Evolutionary conservation across 352 stramenopile species (phyloP).

Genomic region (Hyaloperonospora arabidopsidis): DNA sequence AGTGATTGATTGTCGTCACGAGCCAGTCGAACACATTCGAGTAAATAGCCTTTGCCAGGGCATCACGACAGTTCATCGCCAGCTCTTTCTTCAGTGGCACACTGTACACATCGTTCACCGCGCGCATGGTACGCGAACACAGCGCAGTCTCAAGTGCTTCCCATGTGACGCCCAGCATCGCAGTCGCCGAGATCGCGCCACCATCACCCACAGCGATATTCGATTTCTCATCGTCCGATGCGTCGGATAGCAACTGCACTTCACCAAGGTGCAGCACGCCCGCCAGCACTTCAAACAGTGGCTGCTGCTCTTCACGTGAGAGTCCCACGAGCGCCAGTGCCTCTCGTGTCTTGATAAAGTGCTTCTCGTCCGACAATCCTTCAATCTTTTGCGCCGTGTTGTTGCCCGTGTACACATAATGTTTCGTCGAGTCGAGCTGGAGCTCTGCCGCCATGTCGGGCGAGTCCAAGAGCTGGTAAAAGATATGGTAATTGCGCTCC

Average conservation of each 20-base stretch:
- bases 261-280: constrained; percentile 94
- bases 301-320: constrained; percentile 69
- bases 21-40: constrained; percentile 95
- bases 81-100: constrained; percentile 76
- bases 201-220: constrained; percentile 42
- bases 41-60: constrained; percentile 95
- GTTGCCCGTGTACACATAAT: constrained; percentile 62
- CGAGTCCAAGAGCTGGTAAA: constrained; percentile 87
- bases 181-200: constrained; percentile 43
- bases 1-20: constrained; percentile 90
- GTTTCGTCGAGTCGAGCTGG: constrained; percentile 38
- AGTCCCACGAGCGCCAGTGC: constrained; percentile 81
- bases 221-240: constrained; percentile 72
- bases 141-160: constrained; percentile 88
- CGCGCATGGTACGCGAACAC: constrained; percentile 85
- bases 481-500: constrained; percentile 97
- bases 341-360: constrained; percentile 76
- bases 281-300: constrained; percentile 88
- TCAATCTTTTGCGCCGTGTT: constrained; percentile 65
- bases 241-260: constrained; percentile 70
- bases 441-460: constrained; percentile 37
- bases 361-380: constrained; percentile 59
- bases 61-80: constrained; percentile 89
- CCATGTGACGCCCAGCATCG: constrained; percentile 86
- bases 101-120: constrained; percentile 61